Conservation (phyloP, 2,329 filamentous ascomycete species). For the Diaporthe sp. region DNA sequence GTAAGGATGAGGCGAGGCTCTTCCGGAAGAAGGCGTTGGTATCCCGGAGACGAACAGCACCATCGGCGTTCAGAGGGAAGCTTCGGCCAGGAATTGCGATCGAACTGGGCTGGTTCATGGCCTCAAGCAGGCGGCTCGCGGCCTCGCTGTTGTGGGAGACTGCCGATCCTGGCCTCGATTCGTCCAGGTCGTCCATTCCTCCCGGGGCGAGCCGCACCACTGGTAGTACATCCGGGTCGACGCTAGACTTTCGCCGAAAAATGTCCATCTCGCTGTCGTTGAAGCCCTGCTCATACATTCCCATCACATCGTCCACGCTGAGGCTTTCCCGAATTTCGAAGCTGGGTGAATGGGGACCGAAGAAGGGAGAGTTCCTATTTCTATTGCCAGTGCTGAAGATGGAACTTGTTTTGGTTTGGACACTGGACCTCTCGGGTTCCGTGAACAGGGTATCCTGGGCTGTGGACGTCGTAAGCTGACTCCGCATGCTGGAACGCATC, state of each 20-base stretch:
- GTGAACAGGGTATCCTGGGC: conserved; percentile 63
- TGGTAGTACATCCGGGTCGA: conserved; percentile 33
- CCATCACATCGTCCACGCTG: conserved; percentile 76
- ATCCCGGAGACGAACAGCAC: conserved; percentile 46
- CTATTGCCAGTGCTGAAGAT: conserved; percentile 55
- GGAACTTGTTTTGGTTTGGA: conserved; percentile 83
- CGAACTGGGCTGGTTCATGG: conserved; percentile 49
- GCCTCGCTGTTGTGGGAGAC: conserved; percentile 51
- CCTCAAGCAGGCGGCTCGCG: conserved; percentile 52
- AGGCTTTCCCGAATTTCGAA: conserved; percentile 56
- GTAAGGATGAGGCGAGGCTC: conserved; percentile 46
- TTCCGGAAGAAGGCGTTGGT: conserved; percentile 52
- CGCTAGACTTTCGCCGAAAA: conserved; percentile 39
- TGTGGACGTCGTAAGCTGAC: conserved; percentile 65
- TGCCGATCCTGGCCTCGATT: conserved; percentile 50
- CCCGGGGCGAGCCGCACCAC: conserved; percentile 26
- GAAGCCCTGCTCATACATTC: conserved; percentile 75
- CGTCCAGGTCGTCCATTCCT: conserved; percentile 32
- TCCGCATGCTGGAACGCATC: conserved; percentile 65
- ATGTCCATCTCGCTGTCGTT: conserved; percentile 60
- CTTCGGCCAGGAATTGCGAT: conserved; percentile 36
- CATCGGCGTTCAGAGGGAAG: conserved; percentile 45
- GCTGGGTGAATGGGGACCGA: conserved; percentile 32
- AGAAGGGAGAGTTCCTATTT: conserved; percentile 35
- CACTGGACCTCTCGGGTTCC: conserved; percentile 81